Percentiles rank a stretch among this genome's conserved stretches.
These are phyloP conservation scores for Amanita brunnescens DNA, from an alignment of 768 basidiomycete species.

Conservation along the genomic window DNA sequence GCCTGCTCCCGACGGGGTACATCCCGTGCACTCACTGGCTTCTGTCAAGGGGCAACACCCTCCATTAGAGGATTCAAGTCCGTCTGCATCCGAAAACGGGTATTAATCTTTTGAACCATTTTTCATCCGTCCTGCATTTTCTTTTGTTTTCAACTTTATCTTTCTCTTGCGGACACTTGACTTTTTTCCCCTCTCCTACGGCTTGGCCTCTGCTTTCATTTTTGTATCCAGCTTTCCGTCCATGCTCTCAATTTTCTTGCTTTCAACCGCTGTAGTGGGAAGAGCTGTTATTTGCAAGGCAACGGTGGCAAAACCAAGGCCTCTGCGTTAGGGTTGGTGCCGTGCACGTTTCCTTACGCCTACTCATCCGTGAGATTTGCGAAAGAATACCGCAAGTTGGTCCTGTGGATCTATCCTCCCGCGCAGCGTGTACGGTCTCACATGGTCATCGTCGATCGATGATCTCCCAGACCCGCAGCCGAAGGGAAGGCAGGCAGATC, in stretches of 20 bases:
- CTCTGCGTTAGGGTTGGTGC: slow-evolving; percentile 7
- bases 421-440: slow-evolving; percentile 23
- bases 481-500: slow-evolving; percentile 22
- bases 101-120: slow-evolving; percentile 24
- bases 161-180: slow-evolving; percentile 14
- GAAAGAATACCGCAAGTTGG: slow-evolving; percentile 20
- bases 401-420: slow-evolving; percentile 12
- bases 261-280: neutral
- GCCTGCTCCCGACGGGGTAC: slow-evolving; percentile 50
- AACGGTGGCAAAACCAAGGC: neutral
- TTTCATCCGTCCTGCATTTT: slow-evolving; percentile 16
- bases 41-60: slow-evolving; percentile 53
- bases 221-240: slow-evolving; percentile 9
- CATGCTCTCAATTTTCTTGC: slow-evolving; percentile 4
- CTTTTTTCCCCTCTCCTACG: slow-evolving; percentile 12
- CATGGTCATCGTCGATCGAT: slow-evolving; percentile 38
- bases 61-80: slow-evolving; percentile 55
- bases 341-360: slow-evolving; percentile 8
- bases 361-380: slow-evolving; percentile 11
- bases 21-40: slow-evolving; percentile 39
- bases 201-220: slow-evolving; percentile 17
- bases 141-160: slow-evolving; percentile 19
- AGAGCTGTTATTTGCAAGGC: neutral
- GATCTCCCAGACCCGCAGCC: slow-evolving; percentile 18
- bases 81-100: slow-evolving; percentile 41